Evolutionary conservation across 164 flowering plant genomes (phyloP).

Genomic region (Platanus orientalis): DNA sequence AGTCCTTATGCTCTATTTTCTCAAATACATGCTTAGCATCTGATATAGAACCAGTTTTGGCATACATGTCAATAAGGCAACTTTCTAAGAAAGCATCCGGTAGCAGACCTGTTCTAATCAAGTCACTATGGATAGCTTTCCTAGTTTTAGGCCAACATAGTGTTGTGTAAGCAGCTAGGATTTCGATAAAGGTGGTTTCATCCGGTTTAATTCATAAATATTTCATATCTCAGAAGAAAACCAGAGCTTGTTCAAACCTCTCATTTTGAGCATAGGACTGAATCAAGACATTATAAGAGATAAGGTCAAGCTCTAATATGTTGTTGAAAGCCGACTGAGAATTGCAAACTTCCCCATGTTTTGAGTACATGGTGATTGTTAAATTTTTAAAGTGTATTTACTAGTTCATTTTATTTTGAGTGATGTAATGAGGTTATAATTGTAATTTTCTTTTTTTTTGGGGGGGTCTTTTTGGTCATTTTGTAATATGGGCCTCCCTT

Average conservation of each 20-base stretch:
- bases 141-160: conserved; percentile 1
- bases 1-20: conserved; percentile 11
- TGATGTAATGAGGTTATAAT: too few relatives aligned
- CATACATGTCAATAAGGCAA: conserved; percentile 17
- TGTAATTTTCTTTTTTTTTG: too few relatives aligned
- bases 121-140: conserved; percentile 11
- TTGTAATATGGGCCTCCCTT: too few relatives aligned
- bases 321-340: conserved; percentile 9
- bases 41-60: conserved; percentile 4
- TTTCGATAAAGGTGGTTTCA: conserved; percentile 10
- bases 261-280: conserved; percentile 13
- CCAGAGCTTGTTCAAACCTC: conserved; percentile 12
- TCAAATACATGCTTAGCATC: conserved; percentile 13
- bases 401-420: too few relatives aligned
- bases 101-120: conserved; percentile 9
- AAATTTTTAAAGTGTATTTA: too few relatives aligned
- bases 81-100: conserved; percentile 14
- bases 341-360: conserved; percentile 6
- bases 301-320: conserved; percentile 8
- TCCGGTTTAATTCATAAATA: conserved; percentile 12
- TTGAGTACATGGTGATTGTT: conserved; percentile 19
- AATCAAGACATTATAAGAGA: conserved; percentile 16
- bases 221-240: conserved; percentile 14
- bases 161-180: conserved; percentile 12
- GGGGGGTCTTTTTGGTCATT: too few relatives aligned